Percentiles rank a stretch among this genome's conserved stretches.
These are phyloP conservation scores for Candida krabiensis DNA, from an alignment of 805 yeast genomes.

Conservation along the genomic window DNA sequence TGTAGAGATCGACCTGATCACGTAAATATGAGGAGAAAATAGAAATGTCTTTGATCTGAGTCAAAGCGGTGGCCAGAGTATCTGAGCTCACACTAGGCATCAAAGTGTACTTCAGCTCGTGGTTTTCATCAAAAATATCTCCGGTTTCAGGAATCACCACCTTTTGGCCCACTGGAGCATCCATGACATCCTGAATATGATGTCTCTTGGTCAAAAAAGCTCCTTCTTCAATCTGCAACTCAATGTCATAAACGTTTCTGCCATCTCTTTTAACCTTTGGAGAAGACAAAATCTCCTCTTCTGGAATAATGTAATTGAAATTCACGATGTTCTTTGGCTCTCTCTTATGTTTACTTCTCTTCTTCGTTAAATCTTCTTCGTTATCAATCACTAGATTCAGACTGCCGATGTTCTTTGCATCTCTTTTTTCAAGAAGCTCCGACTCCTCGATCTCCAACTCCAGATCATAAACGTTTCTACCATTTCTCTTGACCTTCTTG, in stretches of 20 bases:
- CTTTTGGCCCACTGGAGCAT: slow-evolving; percentile 1
- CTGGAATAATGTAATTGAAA: slow-evolving; percentile 18
- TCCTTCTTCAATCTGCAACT: slow-evolving; percentile 6
- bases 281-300: slow-evolving; percentile 9
- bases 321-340: slow-evolving; percentile 21
- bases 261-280: slow-evolving; percentile 15
- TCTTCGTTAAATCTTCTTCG: background rate
- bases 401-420: slow-evolving; percentile 4
- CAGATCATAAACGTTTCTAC: slow-evolving; percentile 1
- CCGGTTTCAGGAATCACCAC: slow-evolving; percentile 15
- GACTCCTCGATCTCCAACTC: slow-evolving; percentile 2
- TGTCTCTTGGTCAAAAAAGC: slow-evolving; percentile 5
- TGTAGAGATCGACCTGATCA: slow-evolving; percentile 51
- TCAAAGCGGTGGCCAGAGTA: slow-evolving; percentile 39
- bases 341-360: slow-evolving; percentile 19
- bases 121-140: slow-evolving; percentile 4
- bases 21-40: slow-evolving; percentile 73
- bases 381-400: slow-evolving; percentile 4
- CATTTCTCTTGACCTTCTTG: slow-evolving; percentile 1
- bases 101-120: slow-evolving; percentile 21
- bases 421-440: slow-evolving; percentile 10
- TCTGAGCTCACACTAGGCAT: slow-evolving; percentile 27
- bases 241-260: slow-evolving; percentile 8
- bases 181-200: background rate
- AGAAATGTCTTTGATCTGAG: slow-evolving; percentile 44